These are phyloP conservation scores for Neocallimastix lanati DNA, from an alignment of 192 early-diverging fungal species.

Conservation along the genomic window DNA sequence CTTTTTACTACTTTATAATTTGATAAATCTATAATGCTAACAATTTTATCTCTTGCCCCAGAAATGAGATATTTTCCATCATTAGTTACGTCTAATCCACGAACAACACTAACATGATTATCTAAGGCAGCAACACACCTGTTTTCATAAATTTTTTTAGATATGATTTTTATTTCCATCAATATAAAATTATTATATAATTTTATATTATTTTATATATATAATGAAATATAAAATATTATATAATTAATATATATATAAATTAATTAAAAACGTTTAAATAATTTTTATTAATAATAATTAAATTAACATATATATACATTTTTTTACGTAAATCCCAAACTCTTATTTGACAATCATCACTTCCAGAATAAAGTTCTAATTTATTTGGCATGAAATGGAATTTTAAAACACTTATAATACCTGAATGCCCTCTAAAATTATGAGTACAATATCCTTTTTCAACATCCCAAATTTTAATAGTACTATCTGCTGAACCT, in stretches of 20 bases:
- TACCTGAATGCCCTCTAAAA: constrained; percentile 79
- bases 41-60: constrained; percentile 77
- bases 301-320: constrained; percentile 10
- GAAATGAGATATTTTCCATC: constrained; percentile 53
- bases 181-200: too few species aligned
- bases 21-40: constrained; percentile 72
- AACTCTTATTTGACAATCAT: constrained; percentile 73
- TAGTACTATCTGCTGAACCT: constrained; percentile 83
- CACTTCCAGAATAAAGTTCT: constrained; percentile 64
- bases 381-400: constrained; percentile 30
- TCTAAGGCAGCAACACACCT: constrained; percentile 56
- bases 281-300: constrained; percentile 1
- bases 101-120: constrained; percentile 77
- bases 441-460: constrained; percentile 86
- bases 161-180: too few species aligned
- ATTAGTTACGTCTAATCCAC: constrained; percentile 63
- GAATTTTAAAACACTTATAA: constrained; percentile 72
- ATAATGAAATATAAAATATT: too few species aligned
- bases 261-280: background rate
- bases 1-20: constrained; percentile 48
- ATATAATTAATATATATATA: background rate
- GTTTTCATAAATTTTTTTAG: too few species aligned
- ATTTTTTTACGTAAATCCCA: constrained; percentile 70
- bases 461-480: constrained; percentile 92
- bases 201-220: too few species aligned